Conservation (phyloP, 495 filamentous ascomycete species). For the Penicillium cinerascens region DNA sequence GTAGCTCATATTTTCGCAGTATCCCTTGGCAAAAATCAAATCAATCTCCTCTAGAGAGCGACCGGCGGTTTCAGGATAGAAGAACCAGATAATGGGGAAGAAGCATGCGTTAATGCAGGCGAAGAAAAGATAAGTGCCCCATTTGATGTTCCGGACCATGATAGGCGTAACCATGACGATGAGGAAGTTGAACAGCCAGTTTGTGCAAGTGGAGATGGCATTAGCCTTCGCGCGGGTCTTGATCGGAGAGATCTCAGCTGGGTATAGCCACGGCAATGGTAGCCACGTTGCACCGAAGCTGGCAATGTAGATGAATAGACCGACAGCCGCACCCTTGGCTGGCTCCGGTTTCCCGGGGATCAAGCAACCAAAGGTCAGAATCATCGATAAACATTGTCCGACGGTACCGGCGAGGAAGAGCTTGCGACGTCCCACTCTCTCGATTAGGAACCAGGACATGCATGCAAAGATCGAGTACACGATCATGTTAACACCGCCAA, state of each 20-base stretch:
- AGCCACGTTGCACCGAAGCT: conserved; percentile 75
- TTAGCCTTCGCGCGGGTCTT: conserved; percentile 73
- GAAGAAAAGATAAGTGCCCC: conserved; percentile 81
- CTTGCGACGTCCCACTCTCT: conserved; percentile 70
- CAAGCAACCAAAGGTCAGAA: conserved; percentile 67
- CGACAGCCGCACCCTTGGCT: conserved; percentile 69
- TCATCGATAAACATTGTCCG: conserved; percentile 68
- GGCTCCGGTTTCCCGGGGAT: conserved; percentile 53
- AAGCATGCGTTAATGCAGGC: conserved; percentile 65
- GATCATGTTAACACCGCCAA: conserved; percentile 82
- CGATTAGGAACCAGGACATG: conserved; percentile 81
- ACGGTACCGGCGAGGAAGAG: conserved; percentile 68
- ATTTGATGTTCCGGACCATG: conserved; percentile 63
- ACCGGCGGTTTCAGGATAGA: conserved; percentile 69
- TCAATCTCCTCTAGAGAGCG: conserved; percentile 78
- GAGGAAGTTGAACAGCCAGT: conserved; percentile 80
- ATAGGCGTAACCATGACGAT: conserved; percentile 80
- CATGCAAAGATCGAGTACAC: conserved; percentile 76
- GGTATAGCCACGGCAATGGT: conserved; percentile 53
- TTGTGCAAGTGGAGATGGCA: conserved; percentile 69
- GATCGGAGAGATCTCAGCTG: conserved; percentile 71
- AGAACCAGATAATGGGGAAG: conserved; percentile 71
- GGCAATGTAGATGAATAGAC: conserved; percentile 76
- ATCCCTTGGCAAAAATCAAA: conserved; percentile 76
- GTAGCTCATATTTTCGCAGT: conserved; percentile 69